Base-by-base conservation (phyloP, 352 stramenopile genomes). In the Pythium sukuiense region DNA sequence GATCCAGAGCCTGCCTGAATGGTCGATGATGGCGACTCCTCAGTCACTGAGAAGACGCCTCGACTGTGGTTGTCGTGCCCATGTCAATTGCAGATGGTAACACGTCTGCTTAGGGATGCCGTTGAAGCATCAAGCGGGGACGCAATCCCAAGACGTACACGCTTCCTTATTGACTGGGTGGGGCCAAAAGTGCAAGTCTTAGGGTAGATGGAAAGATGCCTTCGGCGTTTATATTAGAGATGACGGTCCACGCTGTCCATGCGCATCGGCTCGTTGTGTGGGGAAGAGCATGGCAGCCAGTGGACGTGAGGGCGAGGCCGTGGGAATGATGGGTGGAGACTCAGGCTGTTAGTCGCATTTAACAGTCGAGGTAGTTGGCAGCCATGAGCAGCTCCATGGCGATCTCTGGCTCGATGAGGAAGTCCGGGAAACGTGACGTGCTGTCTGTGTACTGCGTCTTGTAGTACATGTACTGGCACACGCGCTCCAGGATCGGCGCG, bases 401-500 rank as follows among this genome's bases (percentile, higher is more conserved):
- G 70, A 99, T 90, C 86, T 99, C 97, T 6, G 97, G 97, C 75
- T 99, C 97, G 72, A 99, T 99, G 16, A 76, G 56, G 79, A 99
- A 99, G 70, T 99, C 97, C 0, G 98, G 98, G 65, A 99, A 97
- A 2, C 94, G 83, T 32, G 88, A 84, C 55, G 85, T 95, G 68
- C 88, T 97, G 74, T 99, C 98, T 24, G 88, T 95, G 77, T 98
- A 98, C 76, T 90, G 80, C 50, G 88, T 89, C 85, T 99, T 99
- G 85, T 99, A 99, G 83, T 99, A 98, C 67, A 99, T 90, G 86
- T 99, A 99, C 78, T 99, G 93, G 49, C 97, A 96, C 35, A 98
- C 93, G 69, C 98, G 98, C 75, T 99, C 98, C 20, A 99, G 74
- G 65, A 99, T 98, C 32, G 88, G 85, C 26, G 92, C 94, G 53